Percentiles rank a stretch among this genome's conserved stretches.
phyloP scores from a whole-genome alignment of 2,329 filamentous ascomycete species.

The Erysiphe neolycopersici region DNA sequence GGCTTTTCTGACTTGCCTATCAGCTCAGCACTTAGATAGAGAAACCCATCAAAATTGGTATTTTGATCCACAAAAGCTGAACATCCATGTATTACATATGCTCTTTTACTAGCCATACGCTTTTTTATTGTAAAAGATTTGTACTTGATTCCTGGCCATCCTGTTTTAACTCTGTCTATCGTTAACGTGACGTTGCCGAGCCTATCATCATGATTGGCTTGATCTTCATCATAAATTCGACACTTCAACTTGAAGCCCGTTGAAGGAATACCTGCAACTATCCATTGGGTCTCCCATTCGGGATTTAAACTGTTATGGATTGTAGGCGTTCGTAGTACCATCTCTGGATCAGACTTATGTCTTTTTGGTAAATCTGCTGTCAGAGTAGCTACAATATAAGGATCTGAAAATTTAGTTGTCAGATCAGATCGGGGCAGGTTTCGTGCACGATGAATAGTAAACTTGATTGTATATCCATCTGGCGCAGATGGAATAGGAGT shows the following conservation, averaged over 20 bases:
- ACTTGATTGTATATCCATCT: conserved; percentile 58
- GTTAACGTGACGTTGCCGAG: conserved; percentile 62
- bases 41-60: conserved; percentile 38
- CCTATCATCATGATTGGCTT: conserved; percentile 60
- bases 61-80: conserved; percentile 32
- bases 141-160: conserved; percentile 42
- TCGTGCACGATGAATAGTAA: conserved; percentile 56
- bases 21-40: conserved; percentile 52
- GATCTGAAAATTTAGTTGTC: conserved; percentile 52
- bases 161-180: conserved; percentile 29
- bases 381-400: conserved; percentile 56
- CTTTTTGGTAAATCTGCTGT: conserved; percentile 36
- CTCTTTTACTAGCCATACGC: conserved; percentile 63
- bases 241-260: conserved; percentile 67
- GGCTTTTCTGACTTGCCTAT: conserved; percentile 46
- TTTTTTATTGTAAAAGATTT: conserved; percentile 49
- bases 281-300: conserved; percentile 63
- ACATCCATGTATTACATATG: conserved; percentile 48
- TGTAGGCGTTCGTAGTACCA: conserved; percentile 52
- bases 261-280: conserved; percentile 62
- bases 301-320: conserved; percentile 46
- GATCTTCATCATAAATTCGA: conserved; percentile 73
- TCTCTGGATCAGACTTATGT: conserved; percentile 62
- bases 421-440: conserved; percentile 70
- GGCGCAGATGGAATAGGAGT: conserved; percentile 52